These are phyloP conservation scores for Wallacemonas rigidus DNA, from an alignment of 208 protist species.

Conservation along the genomic window DNA sequence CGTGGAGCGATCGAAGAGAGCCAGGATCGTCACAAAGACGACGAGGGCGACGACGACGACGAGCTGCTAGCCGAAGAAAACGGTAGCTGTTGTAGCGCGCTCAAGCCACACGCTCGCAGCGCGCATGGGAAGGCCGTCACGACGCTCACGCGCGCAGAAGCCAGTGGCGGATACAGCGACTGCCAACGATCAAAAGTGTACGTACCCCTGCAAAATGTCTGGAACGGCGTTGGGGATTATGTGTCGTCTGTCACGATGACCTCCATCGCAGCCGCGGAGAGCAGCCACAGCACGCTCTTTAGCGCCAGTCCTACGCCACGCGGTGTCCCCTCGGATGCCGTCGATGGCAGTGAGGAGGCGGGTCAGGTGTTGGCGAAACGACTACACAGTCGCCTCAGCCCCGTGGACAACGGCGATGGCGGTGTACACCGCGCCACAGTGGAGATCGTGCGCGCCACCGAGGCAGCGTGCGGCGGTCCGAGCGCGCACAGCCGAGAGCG, in stretches of 20 bases:
- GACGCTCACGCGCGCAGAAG: not conserved
- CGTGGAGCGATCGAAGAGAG: too few species aligned
- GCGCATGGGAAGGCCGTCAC: not conserved
- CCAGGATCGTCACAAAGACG: not conserved
- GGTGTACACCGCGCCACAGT: too few species aligned
- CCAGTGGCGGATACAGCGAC: not conserved
- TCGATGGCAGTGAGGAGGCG: not conserved
- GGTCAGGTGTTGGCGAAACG: too few species aligned
- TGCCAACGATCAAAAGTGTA: not conserved
- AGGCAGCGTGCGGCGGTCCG: too few species aligned
- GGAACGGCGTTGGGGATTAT: not conserved
- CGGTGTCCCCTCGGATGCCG: not conserved
- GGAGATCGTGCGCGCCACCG: too few species aligned
- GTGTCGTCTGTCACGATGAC: not conserved
- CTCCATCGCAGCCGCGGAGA: constrained; percentile 4
- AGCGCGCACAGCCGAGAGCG: too few species aligned
- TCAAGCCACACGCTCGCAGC: not conserved
- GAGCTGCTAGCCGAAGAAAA: not conserved
- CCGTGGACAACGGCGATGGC: too few species aligned
- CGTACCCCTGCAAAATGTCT: not conserved
- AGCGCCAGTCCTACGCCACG: constrained; percentile 1
- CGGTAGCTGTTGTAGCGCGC: not conserved
- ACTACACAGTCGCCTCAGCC: too few species aligned
- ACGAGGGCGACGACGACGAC: not conserved
- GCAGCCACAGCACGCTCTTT: not conserved